Evolutionary conservation across 1,284 basidiomycete species (phyloP).

Genomic region (Cerioporus squamosus): DNA sequence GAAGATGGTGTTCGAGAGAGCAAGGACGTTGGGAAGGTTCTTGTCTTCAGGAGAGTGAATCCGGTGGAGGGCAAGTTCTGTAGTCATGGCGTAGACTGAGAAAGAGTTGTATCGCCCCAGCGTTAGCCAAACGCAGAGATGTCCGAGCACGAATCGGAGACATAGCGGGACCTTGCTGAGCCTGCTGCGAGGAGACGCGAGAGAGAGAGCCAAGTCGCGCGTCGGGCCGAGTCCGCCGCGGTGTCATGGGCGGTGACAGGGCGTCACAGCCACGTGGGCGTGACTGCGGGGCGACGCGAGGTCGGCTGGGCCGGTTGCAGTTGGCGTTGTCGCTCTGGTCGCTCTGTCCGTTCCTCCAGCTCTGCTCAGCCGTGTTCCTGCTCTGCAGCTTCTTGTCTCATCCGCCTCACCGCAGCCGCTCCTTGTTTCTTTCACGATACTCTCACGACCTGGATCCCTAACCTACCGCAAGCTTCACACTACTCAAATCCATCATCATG

Average conservation of each 20-base stretch:
- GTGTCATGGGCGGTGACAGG: no score
- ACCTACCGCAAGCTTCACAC: conserved; percentile 3
- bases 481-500: conserved; percentile 46
- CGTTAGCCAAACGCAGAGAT: no score
- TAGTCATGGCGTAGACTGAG: neutral
- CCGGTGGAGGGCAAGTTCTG: neutral
- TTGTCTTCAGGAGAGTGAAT: conserved; percentile 6
- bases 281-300: neutral
- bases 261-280: no score
- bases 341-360: neutral
- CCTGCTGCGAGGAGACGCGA: no score
- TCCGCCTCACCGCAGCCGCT: conserved; percentile 23
- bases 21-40: conserved; percentile 16
- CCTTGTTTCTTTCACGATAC: conserved; percentile 24
- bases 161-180: no score
- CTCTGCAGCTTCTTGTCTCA: conserved; percentile 18
- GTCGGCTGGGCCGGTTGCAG: neutral
- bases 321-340: neutral
- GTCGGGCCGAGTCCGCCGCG: no score
- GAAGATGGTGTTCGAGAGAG: conserved; percentile 31
- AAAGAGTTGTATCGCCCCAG: no score
- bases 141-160: no score
- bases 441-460: conserved; percentile 17
- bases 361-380: conserved; percentile 1
- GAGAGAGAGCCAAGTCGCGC: no score